A percentile compares a stretch with the other conserved stretches of the same genome.
Conservation (phyloP, 306 rosid genomes). For the Hippophae rhamnoides region DNA sequence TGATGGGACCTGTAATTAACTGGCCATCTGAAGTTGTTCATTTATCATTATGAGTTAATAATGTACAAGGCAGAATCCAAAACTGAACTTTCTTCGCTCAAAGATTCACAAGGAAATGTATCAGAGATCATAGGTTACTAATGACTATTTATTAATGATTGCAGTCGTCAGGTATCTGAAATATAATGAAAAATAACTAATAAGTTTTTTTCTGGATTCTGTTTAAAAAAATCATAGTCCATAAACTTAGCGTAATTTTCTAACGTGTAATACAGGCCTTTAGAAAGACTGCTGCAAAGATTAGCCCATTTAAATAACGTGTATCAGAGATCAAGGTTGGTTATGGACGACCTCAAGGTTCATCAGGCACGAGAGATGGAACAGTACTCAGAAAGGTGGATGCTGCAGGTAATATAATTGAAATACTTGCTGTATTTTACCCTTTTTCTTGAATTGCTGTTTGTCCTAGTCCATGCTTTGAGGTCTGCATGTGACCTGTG, state of each 20-base stretch:
- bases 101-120: neutral
- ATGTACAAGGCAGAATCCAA: neutral
- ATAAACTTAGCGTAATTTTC: too few relatives aligned
- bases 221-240: too few relatives aligned
- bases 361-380: constrained; percentile 66
- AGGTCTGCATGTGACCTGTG: constrained; percentile 23
- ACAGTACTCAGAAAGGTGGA: constrained; percentile 51
- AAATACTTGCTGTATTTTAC: constrained; percentile 4
- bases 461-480: constrained; percentile 18
- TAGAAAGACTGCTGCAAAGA: too few relatives aligned
- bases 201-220: too few relatives aligned
- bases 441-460: constrained; percentile 20
- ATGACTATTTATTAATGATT: constrained; percentile 7
- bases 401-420: constrained; percentile 60
- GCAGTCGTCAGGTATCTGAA: constrained; percentile 91
- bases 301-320: too few relatives aligned
- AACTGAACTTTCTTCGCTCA: neutral
- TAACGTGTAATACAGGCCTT: too few relatives aligned
- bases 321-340: constrained; percentile 87
- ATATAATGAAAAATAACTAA: too few relatives aligned
- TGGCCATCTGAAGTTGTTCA: neutral
- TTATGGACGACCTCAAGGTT: constrained; percentile 72
- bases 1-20: too few relatives aligned
- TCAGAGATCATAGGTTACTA: neutral
- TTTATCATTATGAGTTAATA: neutral